Evolutionary conservation across 805 yeast genomes (phyloP).

Genomic region (Scheffersomyces coipomensis): DNA sequence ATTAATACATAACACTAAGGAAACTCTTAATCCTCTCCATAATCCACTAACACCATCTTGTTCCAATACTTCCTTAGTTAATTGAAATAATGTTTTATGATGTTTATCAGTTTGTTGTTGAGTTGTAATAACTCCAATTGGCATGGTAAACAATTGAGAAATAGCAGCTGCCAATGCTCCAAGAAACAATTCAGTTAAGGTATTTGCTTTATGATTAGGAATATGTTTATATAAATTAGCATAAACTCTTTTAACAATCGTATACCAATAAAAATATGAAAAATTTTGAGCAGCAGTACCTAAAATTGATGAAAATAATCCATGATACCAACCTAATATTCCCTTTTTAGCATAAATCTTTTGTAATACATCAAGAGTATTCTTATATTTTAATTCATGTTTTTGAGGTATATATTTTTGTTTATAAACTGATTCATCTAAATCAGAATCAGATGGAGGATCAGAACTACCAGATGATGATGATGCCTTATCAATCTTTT

Average conservation of each 20-base stretch:
- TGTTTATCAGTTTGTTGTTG: constrained; percentile 54
- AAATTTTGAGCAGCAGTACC: constrained; percentile 79
- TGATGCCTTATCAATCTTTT: constrained; percentile 12
- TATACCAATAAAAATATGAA: constrained; percentile 86
- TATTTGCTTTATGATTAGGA: constrained; percentile 43
- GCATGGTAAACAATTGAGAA: constrained; percentile 77
- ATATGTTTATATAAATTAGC: constrained; percentile 34
- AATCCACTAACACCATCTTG: constrained; percentile 70
- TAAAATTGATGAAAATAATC: constrained; percentile 61
- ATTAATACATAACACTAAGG: constrained; percentile 72
- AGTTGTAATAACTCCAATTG: constrained; percentile 72
- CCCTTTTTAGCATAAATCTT: constrained; percentile 63
- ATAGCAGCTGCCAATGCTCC: constrained; percentile 84
- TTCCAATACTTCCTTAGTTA: constrained; percentile 47
- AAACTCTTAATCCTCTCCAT: constrained; percentile 84
- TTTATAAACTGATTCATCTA: constrained; percentile 18
- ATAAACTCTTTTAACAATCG: constrained; percentile 61
- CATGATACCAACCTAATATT: constrained; percentile 67
- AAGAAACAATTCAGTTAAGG: constrained; percentile 65
- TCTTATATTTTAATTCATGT: constrained; percentile 43
- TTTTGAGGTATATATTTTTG: constrained; percentile 2
- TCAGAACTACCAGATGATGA: constrained; percentile 10
- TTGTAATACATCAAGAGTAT: constrained; percentile 59
- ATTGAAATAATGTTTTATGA: constrained; percentile 28
- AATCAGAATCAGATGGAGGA: constrained; percentile 11